These are phyloP conservation scores for Fusarium sp. DNA, from an alignment of 2,329 filamentous ascomycete genomes.

Conservation along the genomic window DNA sequence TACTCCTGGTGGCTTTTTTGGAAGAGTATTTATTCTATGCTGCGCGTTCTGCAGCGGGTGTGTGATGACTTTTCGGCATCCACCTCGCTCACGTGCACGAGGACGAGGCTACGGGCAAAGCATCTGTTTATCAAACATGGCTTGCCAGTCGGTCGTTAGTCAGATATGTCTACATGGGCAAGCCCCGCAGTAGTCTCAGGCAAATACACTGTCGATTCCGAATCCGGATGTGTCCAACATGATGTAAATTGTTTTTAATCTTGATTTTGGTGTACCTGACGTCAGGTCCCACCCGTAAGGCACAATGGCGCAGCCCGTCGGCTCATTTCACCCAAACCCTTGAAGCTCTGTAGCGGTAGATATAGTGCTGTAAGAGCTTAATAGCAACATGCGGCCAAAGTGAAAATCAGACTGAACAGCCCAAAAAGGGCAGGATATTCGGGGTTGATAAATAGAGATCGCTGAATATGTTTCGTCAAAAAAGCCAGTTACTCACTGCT, in stretches of 20 bases:
- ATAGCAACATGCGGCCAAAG: background rate
- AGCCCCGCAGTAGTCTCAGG: slow-evolving; percentile 54
- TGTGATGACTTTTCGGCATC: slow-evolving; percentile 22
- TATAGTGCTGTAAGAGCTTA: no score
- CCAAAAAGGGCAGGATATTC: slow-evolving; percentile 36
- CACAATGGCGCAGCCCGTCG: background rate
- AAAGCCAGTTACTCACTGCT: background rate
- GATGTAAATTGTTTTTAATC: slow-evolving; percentile 13
- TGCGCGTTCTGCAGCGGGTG: slow-evolving; percentile 40
- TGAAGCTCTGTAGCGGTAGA: background rate
- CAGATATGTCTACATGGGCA: slow-evolving; percentile 49
- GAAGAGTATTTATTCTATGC: slow-evolving; percentile 47
- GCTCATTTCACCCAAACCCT: background rate
- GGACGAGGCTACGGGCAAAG: slow-evolving; percentile 52
- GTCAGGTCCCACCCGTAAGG: slow-evolving; percentile 17
- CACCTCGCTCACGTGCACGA: slow-evolving; percentile 43
- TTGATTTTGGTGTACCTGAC: slow-evolving; percentile 11
- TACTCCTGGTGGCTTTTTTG: slow-evolving; percentile 47
- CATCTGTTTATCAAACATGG: slow-evolving; percentile 45
- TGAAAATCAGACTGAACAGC: slow-evolving; percentile 9
- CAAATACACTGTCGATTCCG: slow-evolving; percentile 50
- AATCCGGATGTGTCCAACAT: slow-evolving; percentile 17
- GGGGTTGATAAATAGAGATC: slow-evolving; percentile 6
- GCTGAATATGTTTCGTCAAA: background rate
- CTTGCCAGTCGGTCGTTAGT: slow-evolving; percentile 55